These are phyloP conservation scores for Coemansia javaensis DNA, from an alignment of 192 early-diverging fungal species.

Conservation along the genomic window DNA sequence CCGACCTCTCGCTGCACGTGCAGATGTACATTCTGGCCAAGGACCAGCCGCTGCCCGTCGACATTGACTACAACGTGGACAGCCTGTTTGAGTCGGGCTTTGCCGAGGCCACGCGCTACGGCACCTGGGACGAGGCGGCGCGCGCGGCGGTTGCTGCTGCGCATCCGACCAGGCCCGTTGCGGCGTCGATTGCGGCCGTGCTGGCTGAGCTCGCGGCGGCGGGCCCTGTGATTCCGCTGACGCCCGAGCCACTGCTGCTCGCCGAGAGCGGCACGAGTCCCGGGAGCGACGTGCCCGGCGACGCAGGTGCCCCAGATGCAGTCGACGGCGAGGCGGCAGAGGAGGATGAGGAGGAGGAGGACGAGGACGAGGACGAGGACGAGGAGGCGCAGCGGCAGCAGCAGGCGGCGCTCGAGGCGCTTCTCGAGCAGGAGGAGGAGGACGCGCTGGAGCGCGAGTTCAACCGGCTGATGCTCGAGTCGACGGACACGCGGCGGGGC, in stretches of 20 bases:
- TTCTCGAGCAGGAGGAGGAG: slow-evolving; percentile 68
- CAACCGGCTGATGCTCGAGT: slow-evolving; percentile 87
- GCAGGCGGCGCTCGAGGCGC: slow-evolving; percentile 70
- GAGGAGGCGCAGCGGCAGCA: slow-evolving; percentile 49
- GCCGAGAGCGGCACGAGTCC: too few species aligned
- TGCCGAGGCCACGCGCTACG: slow-evolving; percentile 56
- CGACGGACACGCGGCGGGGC: slow-evolving; percentile 72
- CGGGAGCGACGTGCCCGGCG: too few species aligned
- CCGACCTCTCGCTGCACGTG: slow-evolving; percentile 69
- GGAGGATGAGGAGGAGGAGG: too few species aligned
- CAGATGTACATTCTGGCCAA: slow-evolving; percentile 91
- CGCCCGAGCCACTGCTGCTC: too few species aligned
- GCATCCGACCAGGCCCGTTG: too few species aligned
- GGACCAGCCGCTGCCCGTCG: slow-evolving; percentile 67
- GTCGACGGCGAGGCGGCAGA: background rate
- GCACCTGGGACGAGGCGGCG: slow-evolving; percentile 76
- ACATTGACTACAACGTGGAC: slow-evolving; percentile 82
- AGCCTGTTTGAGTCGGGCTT: slow-evolving; percentile 69
- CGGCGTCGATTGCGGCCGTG: too few species aligned
- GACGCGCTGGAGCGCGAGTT: slow-evolving; percentile 89
- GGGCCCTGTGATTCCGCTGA: too few species aligned
- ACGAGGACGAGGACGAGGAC: slow-evolving; percentile 46
- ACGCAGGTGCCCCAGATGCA: slow-evolving; percentile 34
- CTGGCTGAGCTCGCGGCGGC: too few species aligned
- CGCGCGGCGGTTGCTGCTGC: slow-evolving; percentile 55